phyloP scores from a whole-genome alignment of 768 basidiomycete genomes.

The Leccinellum luteum region DNA sequence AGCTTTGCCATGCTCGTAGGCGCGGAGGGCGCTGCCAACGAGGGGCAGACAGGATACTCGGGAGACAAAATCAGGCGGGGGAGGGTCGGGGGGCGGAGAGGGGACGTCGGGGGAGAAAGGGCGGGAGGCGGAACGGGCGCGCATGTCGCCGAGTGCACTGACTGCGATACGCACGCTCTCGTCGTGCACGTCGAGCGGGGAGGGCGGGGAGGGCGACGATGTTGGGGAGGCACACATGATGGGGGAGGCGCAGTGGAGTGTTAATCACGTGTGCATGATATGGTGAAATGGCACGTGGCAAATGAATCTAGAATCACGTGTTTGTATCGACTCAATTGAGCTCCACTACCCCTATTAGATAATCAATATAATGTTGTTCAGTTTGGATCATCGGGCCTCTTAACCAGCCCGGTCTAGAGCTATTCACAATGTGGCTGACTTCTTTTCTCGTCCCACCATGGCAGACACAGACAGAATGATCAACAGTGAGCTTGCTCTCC shows the following conservation, averaged over 20 bases:
- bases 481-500: constrained; percentile 15
- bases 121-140: constrained; percentile 8
- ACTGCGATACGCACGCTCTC: constrained; percentile 81
- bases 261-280: constrained; percentile 7
- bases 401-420: background rate
- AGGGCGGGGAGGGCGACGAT: constrained; percentile 1
- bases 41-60: constrained; percentile 62
- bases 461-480: constrained; percentile 26
- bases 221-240: background rate
- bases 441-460: constrained; percentile 8
- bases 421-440: constrained; percentile 18
- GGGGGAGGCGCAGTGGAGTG: constrained; percentile 8
- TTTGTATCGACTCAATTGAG: background rate
- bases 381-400: background rate
- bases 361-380: background rate
- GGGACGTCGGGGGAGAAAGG: background rate
- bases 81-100: constrained; percentile 6
- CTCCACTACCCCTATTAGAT: background rate
- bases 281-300: too few relatives aligned
- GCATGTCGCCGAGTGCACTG: constrained; percentile 69
- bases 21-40: constrained; percentile 67
- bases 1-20: constrained; percentile 82
- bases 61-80: constrained; percentile 39
- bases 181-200: constrained; percentile 52
- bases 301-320: background rate